phyloP scores from a whole-genome alignment of 2,329 filamentous ascomycete species.

The Pestalotiopsis sp. region DNA sequence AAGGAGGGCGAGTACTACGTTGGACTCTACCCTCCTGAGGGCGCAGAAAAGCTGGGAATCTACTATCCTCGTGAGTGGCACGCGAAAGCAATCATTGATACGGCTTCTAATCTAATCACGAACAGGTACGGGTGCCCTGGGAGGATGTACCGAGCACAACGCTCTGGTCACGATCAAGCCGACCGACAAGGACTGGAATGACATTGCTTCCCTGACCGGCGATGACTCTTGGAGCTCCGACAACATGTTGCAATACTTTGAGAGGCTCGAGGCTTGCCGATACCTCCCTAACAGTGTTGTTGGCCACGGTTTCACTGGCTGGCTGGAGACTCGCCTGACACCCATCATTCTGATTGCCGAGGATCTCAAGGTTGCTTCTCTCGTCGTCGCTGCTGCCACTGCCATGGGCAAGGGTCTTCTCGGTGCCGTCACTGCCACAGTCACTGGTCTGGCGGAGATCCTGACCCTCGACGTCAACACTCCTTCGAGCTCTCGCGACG shows the following conservation, averaged over 20 bases:
- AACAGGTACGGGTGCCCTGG: constrained; percentile 42
- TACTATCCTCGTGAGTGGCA: constrained; percentile 55
- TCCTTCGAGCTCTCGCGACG: constrained; percentile 29
- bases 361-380: constrained; percentile 42
- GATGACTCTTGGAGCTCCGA: constrained; percentile 27
- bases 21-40: constrained; percentile 54
- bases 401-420: constrained; percentile 12
- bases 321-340: constrained; percentile 34
- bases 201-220: constrained; percentile 39
- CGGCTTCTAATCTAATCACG: neutral
- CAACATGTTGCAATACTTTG: constrained; percentile 27
- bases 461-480: constrained; percentile 15
- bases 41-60: constrained; percentile 53
- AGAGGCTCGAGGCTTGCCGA: constrained; percentile 27
- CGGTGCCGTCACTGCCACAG: constrained; percentile 9
- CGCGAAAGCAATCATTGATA: neutral
- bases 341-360: constrained; percentile 46
- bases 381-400: constrained; percentile 15
- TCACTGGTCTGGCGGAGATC: constrained; percentile 13
- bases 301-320: constrained; percentile 29
- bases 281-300: constrained; percentile 40
- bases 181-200: constrained; percentile 44
- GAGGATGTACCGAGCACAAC: constrained; percentile 31
- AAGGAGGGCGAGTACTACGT: constrained; percentile 53
- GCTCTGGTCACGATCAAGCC: constrained; percentile 39